Percentiles rank a stretch among this genome's conserved stretches.
Conservation (phyloP, 2,329 filamentous ascomycete species). For the Teratosphaeria gauchensis region DNA sequence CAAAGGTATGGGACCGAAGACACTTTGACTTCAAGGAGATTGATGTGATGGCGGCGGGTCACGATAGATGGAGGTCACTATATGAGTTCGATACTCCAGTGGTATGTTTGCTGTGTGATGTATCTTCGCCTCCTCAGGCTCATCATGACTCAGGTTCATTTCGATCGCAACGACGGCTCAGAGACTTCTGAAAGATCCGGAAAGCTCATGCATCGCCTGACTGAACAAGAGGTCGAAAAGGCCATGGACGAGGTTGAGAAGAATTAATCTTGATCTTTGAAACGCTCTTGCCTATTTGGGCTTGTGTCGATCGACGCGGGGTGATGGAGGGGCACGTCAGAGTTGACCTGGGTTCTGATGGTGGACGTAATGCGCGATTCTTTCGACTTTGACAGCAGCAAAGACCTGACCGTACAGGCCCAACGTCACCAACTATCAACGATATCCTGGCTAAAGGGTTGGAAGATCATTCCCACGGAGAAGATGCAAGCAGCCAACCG, state of each 20-base stretch:
- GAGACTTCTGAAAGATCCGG: slow-evolving; percentile 48
- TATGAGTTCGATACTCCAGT: slow-evolving; percentile 80
- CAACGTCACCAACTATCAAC: not conserved
- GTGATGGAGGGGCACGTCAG: not conserved
- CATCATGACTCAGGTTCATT: slow-evolving; percentile 40
- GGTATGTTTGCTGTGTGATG: slow-evolving; percentile 35
- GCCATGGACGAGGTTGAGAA: slow-evolving; percentile 53
- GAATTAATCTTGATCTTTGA: slow-evolving; percentile 6
- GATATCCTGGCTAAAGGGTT: not conserved
- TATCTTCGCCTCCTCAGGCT: not conserved
- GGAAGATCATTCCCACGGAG: not conserved
- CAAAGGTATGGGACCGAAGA: slow-evolving; percentile 55
- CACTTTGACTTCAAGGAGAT: slow-evolving; percentile 62
- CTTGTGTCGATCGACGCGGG: not conserved
- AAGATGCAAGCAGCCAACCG: slow-evolving; percentile 46
- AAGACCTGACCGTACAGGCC: not conserved
- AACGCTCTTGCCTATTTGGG: not conserved
- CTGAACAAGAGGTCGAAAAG: slow-evolving; percentile 52
- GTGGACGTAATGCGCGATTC: not conserved
- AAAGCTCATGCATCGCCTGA: slow-evolving; percentile 74
- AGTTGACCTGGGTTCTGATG: not conserved
- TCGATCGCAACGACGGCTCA: slow-evolving; percentile 47
- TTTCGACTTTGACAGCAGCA: not conserved
- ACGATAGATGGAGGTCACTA: slow-evolving; percentile 57
- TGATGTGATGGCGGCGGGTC: slow-evolving; percentile 55